Evolutionary conservation across 306 rosid species (phyloP).

Genomic region (Rubus idaeus): DNA sequence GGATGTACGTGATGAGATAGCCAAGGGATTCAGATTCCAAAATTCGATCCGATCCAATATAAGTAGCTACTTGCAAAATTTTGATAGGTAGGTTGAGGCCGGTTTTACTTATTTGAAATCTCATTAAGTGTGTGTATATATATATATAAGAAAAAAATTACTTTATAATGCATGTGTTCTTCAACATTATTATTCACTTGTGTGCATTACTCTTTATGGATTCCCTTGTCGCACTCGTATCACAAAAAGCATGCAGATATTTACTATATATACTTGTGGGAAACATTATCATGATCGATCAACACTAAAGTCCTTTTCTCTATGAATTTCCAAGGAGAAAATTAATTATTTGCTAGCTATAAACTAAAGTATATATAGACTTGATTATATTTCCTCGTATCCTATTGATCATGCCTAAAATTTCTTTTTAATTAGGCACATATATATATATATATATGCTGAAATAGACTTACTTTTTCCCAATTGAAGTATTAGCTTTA

Average conservation of each 20-base stretch:
- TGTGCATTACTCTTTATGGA: slow-evolving; percentile 26
- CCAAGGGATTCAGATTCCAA: too few relatives aligned
- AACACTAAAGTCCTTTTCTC: not conserved
- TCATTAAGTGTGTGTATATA: too few relatives aligned
- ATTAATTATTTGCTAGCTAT: not conserved
- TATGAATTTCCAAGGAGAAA: not conserved
- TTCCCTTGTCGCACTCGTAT: slow-evolving; percentile 32
- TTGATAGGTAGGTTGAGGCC: too few relatives aligned
- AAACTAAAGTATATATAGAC: not conserved
- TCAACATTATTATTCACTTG: too few relatives aligned
- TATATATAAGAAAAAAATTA: too few relatives aligned
- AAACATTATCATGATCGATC: slow-evolving; percentile 6
- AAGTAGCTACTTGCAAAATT: too few relatives aligned
- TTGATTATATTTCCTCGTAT: not conserved
- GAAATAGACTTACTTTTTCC: not conserved
- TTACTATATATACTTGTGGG: slow-evolving; percentile 18
- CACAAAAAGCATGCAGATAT: slow-evolving; percentile 9
- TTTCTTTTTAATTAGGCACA: too few relatives aligned
- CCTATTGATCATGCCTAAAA: not conserved
- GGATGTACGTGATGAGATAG: too few relatives aligned
- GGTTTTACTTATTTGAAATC: too few relatives aligned
- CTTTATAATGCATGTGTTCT: too few relatives aligned
- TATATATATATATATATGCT: not conserved
- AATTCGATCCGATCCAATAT: too few relatives aligned
- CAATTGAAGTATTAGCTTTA: too few relatives aligned